phyloP scores from a whole-genome alignment of 331 rosid genomes.

The Rhamnella rubrinervis region DNA sequence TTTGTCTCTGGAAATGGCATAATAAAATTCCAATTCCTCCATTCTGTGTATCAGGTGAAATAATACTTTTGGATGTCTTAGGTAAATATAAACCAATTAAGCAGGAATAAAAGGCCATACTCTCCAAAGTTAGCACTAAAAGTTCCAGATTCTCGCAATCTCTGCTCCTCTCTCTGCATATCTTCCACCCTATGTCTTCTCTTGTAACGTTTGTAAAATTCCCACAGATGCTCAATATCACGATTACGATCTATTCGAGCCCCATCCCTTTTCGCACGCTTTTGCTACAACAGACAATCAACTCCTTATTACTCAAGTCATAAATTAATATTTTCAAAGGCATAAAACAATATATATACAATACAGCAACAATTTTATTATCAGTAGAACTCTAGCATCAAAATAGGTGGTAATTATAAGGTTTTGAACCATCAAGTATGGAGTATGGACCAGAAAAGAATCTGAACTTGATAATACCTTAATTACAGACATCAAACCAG shows the following conservation, averaged over 20 bases:
- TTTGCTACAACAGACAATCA: conserved; percentile 61
- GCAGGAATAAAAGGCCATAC: conserved; percentile 45
- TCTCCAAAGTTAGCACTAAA: conserved; percentile 71
- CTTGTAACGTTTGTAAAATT: conserved; percentile 77
- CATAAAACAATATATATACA: background rate
- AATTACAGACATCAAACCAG: conserved; percentile 90
- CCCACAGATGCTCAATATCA: conserved; percentile 80
- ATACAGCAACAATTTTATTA: conserved; percentile 2
- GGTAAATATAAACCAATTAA: background rate
- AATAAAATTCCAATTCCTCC: background rate
- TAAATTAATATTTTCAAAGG: background rate
- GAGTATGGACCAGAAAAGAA: conserved; percentile 14
- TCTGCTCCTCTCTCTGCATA: conserved; percentile 73
- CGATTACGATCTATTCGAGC: conserved; percentile 64
- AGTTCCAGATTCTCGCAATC: conserved; percentile 80
- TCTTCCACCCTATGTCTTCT: conserved; percentile 69
- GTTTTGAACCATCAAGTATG: background rate
- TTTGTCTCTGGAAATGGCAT: too few species aligned
- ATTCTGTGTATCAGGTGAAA: background rate
- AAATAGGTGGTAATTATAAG: background rate
- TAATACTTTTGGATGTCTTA: background rate
- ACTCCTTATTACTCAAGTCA: conserved; percentile 8
- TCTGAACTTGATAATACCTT: conserved; percentile 53
- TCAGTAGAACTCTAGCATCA: conserved; percentile 5
- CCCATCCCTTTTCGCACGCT: conserved; percentile 80